phyloP scores from a whole-genome alignment of 1,139 yeast species.

The Yarrowia galli region DNA sequence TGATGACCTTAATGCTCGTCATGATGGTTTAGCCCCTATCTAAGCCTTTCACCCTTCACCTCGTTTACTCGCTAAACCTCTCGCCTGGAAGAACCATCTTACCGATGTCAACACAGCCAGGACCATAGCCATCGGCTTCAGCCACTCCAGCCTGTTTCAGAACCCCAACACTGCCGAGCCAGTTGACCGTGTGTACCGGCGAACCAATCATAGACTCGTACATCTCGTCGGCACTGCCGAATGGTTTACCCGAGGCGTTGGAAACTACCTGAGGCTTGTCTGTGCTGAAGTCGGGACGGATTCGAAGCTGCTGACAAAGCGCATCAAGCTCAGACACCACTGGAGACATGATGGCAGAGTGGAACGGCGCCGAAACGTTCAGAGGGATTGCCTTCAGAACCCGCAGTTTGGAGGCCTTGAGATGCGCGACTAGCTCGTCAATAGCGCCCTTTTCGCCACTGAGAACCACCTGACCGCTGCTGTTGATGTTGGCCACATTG shows the following conservation, averaged over 20 bases:
- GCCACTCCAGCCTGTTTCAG: background rate
- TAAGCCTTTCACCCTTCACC: too few species aligned
- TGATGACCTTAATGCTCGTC: too few species aligned
- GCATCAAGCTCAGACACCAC: constrained; percentile 49
- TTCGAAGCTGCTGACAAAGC: background rate
- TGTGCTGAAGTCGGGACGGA: constrained; percentile 13
- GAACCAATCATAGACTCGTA: constrained; percentile 27
- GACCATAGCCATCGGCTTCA: constrained; percentile 21
- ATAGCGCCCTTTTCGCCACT: constrained; percentile 50
- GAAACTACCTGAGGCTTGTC: constrained; percentile 18
- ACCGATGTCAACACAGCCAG: constrained; percentile 13
- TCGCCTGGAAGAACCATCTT: constrained; percentile 31
- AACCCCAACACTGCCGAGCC: constrained; percentile 12
- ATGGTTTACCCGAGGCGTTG: constrained; percentile 22
- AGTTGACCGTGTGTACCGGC: constrained; percentile 19
- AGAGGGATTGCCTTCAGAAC: constrained; percentile 50
- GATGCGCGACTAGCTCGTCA: constrained; percentile 29
- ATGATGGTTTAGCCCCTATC: too few species aligned
- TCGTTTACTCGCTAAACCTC: background rate
- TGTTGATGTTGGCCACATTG: constrained; percentile 50
- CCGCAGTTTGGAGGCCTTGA: constrained; percentile 40
- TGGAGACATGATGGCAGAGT: constrained; percentile 51
- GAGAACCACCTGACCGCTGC: constrained; percentile 52
- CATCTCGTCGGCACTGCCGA: constrained; percentile 4
- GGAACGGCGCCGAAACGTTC: constrained; percentile 62